Conservation (phyloP, 495 filamentous ascomycete genomes). For the Paragyromitra xinjiangensis region DNA sequence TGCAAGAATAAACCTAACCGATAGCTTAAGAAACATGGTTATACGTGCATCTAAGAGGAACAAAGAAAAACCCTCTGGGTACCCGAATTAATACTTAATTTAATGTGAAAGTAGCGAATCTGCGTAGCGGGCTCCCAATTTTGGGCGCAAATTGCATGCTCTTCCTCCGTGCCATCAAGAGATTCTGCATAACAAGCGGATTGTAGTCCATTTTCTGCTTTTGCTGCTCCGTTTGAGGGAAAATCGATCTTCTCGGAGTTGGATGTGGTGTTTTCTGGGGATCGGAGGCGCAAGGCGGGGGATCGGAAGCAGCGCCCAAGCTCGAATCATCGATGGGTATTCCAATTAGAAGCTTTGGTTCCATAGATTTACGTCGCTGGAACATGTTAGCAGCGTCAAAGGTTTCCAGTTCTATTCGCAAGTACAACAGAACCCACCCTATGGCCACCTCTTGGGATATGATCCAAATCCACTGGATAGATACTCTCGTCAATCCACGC, state of each 20-base stretch:
- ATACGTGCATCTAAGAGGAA: no score
- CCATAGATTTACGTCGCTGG: slow-evolving; percentile 90
- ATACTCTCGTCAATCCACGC: slow-evolving; percentile 77
- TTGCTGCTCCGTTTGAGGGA: slow-evolving; percentile 47
- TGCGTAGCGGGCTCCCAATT: slow-evolving; percentile 74
- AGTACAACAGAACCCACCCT: slow-evolving; percentile 42
- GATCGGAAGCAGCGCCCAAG: neutral
- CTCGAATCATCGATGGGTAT: slow-evolving; percentile 66
- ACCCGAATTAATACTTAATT: slow-evolving; percentile 10
- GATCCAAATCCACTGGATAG: slow-evolving; percentile 60
- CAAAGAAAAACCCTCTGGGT: neutral
- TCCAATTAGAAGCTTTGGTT: slow-evolving; percentile 79
- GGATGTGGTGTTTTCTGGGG: slow-evolving; percentile 53
- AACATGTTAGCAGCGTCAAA: slow-evolving; percentile 73
- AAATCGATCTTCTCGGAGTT: slow-evolving; percentile 49
- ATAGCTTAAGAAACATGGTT: no score
- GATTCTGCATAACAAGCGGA: slow-evolving; percentile 67
- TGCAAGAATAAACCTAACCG: no score
- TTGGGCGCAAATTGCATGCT: slow-evolving; percentile 83
- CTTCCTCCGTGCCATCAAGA: slow-evolving; percentile 80
- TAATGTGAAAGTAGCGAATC: slow-evolving; percentile 29
- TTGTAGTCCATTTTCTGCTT: slow-evolving; percentile 58
- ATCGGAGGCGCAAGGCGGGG: neutral
- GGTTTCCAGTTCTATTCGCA: slow-evolving; percentile 60
- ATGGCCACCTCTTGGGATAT: slow-evolving; percentile 53